Conservation (phyloP, 306 rosid genomes). For the Lablab purpureus region DNA sequence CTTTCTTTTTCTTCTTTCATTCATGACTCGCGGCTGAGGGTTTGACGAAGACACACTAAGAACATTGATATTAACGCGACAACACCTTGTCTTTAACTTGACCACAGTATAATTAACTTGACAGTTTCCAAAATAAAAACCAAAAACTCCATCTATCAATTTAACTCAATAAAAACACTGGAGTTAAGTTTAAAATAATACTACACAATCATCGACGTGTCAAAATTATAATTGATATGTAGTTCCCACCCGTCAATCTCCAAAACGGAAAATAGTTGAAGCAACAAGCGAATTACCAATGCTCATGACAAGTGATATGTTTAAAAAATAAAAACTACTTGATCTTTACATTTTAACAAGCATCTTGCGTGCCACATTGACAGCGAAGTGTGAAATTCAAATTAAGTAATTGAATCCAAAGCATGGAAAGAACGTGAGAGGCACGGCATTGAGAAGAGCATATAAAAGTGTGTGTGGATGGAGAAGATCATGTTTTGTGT, state of each 20-base stretch:
- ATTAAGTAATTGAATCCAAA: neutral
- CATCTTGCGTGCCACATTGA: slow-evolving; percentile 5
- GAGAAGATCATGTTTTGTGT: neutral
- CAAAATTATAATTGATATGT: neutral
- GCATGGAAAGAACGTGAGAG: neutral
- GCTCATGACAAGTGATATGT: neutral
- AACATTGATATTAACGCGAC: slow-evolving; percentile 18
- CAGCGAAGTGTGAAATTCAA: slow-evolving; percentile 6
- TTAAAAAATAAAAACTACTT: neutral
- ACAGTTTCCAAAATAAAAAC: slow-evolving; percentile 11
- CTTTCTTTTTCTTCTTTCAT: neutral
- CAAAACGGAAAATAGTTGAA: neutral
- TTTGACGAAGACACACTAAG: neutral
- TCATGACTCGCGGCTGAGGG: neutral
- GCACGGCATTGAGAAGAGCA: slow-evolving; percentile 31
- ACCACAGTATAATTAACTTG: neutral
- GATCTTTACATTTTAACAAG: slow-evolving; percentile 36
- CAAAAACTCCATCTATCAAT: neutral
- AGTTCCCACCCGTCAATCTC: slow-evolving; percentile 27
- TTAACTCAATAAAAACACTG: neutral
- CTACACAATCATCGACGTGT: neutral
- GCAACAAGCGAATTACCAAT: neutral
- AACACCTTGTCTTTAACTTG: slow-evolving; percentile 13
- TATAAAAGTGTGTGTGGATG: neutral
- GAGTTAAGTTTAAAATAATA: neutral